A percentile compares a stretch with the other conserved stretches of the same genome.
Evolutionary conservation across 2,329 filamentous ascomycete species (phyloP).

Genomic region (Nothophoma quercina): DNA sequence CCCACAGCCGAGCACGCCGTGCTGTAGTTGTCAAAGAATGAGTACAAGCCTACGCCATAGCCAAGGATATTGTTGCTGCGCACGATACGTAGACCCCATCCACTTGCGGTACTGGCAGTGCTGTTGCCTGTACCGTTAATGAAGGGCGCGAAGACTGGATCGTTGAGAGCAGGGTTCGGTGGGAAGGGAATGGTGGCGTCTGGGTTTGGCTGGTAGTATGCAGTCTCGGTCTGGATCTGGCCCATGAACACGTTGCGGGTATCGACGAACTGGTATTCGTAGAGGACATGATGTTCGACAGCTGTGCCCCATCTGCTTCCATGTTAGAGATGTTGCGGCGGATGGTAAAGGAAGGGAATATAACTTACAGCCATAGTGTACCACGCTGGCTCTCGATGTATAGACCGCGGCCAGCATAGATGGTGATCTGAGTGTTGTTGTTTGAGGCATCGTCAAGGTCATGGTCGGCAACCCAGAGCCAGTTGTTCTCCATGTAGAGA

Average conservation of each 20-base stretch:
- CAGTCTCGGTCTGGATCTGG: conserved; percentile 87
- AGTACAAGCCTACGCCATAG: conserved; percentile 72
- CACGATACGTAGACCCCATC: conserved; percentile 71
- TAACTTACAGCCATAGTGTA: conserved; percentile 60
- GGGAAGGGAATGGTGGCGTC: conserved; percentile 72
- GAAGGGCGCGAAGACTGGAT: conserved; percentile 76
- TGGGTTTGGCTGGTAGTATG: conserved; percentile 84
- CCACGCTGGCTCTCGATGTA: conserved; percentile 67
- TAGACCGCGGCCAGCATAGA: conserved; percentile 87
- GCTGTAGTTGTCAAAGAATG: conserved; percentile 71
- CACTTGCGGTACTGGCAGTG: conserved; percentile 49
- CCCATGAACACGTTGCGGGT: conserved; percentile 83
- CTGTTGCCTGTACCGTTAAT: conserved; percentile 31
- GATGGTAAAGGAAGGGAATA: conserved; percentile 50
- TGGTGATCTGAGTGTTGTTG: conserved; percentile 70
- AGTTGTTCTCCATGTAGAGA: conserved; percentile 85
- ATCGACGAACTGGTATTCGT: conserved; percentile 84
- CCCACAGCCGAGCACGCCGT: conserved; percentile 40
- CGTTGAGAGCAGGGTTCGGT: conserved; percentile 64
- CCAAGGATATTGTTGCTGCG: conserved; percentile 63
- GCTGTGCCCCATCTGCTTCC: conserved; percentile 68
- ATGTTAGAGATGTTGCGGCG: conserved; percentile 9
- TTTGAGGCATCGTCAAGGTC: conserved; percentile 79
- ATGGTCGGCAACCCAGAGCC: conserved; percentile 87
- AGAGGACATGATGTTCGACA: conserved; percentile 66